Evolutionary conservation across 176 grass and related monocot species (phyloP), one percentile per base, ranked within the genome.

Genomic region (Musa schizocarpa): DNA sequence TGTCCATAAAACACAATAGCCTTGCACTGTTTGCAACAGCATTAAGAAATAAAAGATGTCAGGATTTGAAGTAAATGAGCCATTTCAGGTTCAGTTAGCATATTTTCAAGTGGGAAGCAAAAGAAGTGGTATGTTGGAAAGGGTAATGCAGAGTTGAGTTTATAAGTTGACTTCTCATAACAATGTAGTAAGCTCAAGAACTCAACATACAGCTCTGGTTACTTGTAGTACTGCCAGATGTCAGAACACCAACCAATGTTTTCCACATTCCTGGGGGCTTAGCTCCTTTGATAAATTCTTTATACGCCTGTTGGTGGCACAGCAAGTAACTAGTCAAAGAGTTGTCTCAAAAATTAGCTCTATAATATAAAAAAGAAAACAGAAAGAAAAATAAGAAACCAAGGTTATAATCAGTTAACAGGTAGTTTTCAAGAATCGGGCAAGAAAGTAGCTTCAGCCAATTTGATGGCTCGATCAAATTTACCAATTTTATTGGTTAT

Each of bases 191-290:
- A 63, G 59, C 2, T 20, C 1, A 48, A 81, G 74, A 43, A 8
- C 9, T 63, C 7, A 76, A 71, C 82, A 72, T 78, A 92, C 89
- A 79, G 65, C 70, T 88, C 50, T 92, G 86, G 53, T 74, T 74
- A 77, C 66, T 77, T 81, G 83, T 61, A 74, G 71, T 84, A 63
- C 82, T 78, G 70, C 85, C 76, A 1, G 89, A 87, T 74, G 93
- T 83, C 56, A 90, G 81, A 82, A 87, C 87, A 50, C 83, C 93
- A 52, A 90, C 62, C 62, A 96, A 77, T 24, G 93, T 96, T 82
- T 92, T 92, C 89, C 87, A 90, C 83, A 96, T 92, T 77, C 93
- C 93, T 83, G 93, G 93, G 71, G 93, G 89, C 78, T 96, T 96
- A 51, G 86, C 85, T 13, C 93, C 93, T 79, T 81, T 81, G 55